These are phyloP conservation scores for Podila verticillata DNA, from an alignment of 192 early-diverging fungal species.

Conservation along the genomic window DNA sequence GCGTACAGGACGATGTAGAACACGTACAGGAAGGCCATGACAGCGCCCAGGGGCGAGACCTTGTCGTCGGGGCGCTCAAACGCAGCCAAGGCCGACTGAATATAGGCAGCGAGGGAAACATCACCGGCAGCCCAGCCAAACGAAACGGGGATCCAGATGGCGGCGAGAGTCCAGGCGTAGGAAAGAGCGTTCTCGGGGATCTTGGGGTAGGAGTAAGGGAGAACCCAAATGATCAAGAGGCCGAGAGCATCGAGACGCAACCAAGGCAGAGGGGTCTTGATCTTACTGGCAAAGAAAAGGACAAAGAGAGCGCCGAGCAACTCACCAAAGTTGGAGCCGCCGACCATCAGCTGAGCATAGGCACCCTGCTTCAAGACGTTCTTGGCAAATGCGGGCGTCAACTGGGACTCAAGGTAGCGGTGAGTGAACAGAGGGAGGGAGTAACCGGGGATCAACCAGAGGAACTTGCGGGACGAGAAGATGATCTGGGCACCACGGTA, in stretches of 20 bases:
- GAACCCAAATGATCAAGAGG: constrained; percentile 50
- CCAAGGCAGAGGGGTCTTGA: constrained; percentile 65
- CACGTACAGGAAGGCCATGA: constrained; percentile 68
- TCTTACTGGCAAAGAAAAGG: constrained; percentile 53
- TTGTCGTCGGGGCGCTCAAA: constrained; percentile 42
- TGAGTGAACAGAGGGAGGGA: constrained; percentile 63
- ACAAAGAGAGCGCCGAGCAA: constrained; percentile 61
- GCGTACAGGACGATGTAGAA: constrained; percentile 62
- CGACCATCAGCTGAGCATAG: constrained; percentile 59
- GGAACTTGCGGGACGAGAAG: constrained; percentile 60
- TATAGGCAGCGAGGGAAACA: constrained; percentile 63
- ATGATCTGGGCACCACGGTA: constrained; percentile 55
- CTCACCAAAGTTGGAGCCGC: constrained; percentile 72
- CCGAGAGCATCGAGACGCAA: constrained; percentile 62
- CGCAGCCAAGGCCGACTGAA: constrained; percentile 54
- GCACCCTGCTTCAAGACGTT: constrained; percentile 51
- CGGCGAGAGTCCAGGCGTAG: constrained; percentile 60
- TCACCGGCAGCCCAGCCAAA: constrained; percentile 71
- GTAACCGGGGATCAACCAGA: constrained; percentile 70
- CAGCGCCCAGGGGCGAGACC: constrained; percentile 59
- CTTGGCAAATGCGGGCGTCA: constrained; percentile 62
- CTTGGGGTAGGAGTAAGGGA: constrained; percentile 36
- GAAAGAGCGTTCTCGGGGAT: constrained; percentile 9
- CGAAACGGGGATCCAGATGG: constrained; percentile 59
- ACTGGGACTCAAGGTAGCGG: constrained; percentile 63